Conservation (phyloP, 345 rosid species). For the Carallia pectinifolia region DNA sequence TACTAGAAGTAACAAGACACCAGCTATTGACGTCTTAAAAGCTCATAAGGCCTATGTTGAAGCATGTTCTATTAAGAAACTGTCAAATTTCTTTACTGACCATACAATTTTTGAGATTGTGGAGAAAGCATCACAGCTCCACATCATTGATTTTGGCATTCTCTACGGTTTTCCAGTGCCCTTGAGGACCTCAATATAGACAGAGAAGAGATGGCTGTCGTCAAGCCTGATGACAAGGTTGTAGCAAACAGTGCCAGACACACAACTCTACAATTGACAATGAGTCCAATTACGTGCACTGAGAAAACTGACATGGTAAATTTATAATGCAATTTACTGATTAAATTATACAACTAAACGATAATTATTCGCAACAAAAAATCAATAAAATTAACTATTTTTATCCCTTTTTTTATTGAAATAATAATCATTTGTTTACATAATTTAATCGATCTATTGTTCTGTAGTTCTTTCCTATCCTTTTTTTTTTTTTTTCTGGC, state of each 20-base stretch:
- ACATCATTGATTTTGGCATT: constrained; percentile 75
- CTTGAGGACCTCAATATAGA: constrained; percentile 66
- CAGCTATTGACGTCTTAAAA: constrained; percentile 54
- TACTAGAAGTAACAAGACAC: constrained; percentile 21
- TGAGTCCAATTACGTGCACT: too few species aligned
- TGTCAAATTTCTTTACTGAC: constrained; percentile 50
- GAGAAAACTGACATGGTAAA: too few species aligned
- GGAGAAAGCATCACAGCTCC: constrained; percentile 50
- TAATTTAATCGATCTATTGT: too few species aligned
- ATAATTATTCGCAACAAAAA: too few species aligned
- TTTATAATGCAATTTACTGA: too few species aligned
- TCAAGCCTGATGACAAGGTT: constrained; percentile 68
- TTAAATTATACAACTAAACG: too few species aligned
- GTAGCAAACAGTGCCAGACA: constrained; percentile 56
- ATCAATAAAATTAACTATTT: too few species aligned
- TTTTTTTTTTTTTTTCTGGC: too few species aligned
- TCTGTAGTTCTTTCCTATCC: too few species aligned
- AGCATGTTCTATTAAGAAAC: constrained; percentile 48
- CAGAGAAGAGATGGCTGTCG: constrained; percentile 52
- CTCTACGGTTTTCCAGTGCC: constrained; percentile 84
- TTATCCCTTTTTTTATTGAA: too few species aligned
- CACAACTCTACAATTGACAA: constrained; percentile 42
- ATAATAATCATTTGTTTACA: too few species aligned
- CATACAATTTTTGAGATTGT: constrained; percentile 43
- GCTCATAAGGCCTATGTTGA: constrained; percentile 45